A percentile compares a stretch with the other conserved stretches of the same genome.
phyloP scores from a whole-genome alignment of 2,329 filamentous ascomycete species.

The Aspergillus unguis region DNA sequence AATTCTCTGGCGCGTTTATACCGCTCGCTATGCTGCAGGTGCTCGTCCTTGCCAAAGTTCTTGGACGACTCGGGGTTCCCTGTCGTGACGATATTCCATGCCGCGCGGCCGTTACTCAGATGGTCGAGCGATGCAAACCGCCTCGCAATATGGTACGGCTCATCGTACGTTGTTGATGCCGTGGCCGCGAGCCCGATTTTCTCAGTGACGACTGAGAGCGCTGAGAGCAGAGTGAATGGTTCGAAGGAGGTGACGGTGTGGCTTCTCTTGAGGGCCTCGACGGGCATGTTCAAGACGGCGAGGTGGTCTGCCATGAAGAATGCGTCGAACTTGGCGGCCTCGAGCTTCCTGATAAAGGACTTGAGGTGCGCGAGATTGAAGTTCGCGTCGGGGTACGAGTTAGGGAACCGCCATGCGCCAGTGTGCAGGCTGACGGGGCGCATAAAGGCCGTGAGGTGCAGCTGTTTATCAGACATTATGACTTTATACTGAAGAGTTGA shows the following conservation, averaged over 20 bases:
- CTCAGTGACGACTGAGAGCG: slow-evolving; percentile 48
- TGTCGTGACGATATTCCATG: slow-evolving; percentile 56
- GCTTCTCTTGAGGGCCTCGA: slow-evolving; percentile 55
- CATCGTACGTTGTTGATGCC: slow-evolving; percentile 53
- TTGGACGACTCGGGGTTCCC: slow-evolving; percentile 52
- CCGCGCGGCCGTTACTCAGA: slow-evolving; percentile 49
- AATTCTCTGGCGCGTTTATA: slow-evolving; percentile 54
- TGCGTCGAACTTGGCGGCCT: slow-evolving; percentile 54
- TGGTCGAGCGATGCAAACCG: slow-evolving; percentile 54
- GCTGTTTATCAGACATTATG: slow-evolving; percentile 24
- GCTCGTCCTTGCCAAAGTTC: slow-evolving; percentile 52
- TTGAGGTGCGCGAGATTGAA: slow-evolving; percentile 56
- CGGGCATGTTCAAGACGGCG: slow-evolving; percentile 55
- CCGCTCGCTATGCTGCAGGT: slow-evolving; percentile 49
- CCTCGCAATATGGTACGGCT: slow-evolving; percentile 52
- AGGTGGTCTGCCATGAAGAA: slow-evolving; percentile 58
- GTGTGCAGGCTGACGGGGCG: slow-evolving; percentile 56
- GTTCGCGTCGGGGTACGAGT: slow-evolving; percentile 55
- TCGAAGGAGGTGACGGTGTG: slow-evolving; percentile 59
- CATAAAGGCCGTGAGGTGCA: slow-evolving; percentile 60
- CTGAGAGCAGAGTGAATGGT: slow-evolving; percentile 53
- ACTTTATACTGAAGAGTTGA: too few relatives aligned
- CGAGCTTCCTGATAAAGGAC: slow-evolving; percentile 53
- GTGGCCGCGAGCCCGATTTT: slow-evolving; percentile 53
- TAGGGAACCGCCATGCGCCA: slow-evolving; percentile 57